Evolutionary conservation across 257 asterid genomes (phyloP), one percentile per base, ranked within the genome.

Genomic region (Lycium barbarum): DNA sequence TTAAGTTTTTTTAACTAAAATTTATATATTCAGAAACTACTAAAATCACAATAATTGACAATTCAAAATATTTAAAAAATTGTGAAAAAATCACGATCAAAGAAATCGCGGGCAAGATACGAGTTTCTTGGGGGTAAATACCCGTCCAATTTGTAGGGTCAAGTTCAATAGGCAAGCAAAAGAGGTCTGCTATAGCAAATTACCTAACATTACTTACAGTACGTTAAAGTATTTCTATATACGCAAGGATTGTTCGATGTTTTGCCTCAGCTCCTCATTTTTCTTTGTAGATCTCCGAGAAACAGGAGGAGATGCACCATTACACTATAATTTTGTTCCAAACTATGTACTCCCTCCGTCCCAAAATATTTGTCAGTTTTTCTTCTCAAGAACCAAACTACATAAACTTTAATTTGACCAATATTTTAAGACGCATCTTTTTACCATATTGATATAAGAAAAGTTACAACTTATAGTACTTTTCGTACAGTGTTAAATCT

Each of bases 91-190:
- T 53, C 4, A 1, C 33, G 33, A 26, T 26, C 33, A 26, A 26
- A 26, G 33, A 26, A 26, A 26, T 26, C 33, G 81, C 87, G 38
- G 38, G 81, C 59, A 76, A 82, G 87, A 84, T 88, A 20, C 81
- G 84, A 83, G 74, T 22, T 87, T 68, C 81, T 55, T 53, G 47
- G 47, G 49, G 65, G 74, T 66, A 72, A 72, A 72, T 72, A 72
- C 14, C 22, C 54, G 35, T 72, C 13, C 57, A 72, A 72, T 45
- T 35, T 73, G 49, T 83, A 73, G 76, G 79, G 85, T 43, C 81
- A 40, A 35, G 35, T 67, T 2, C 36, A 11, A 74, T 83, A 84
- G 83, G 80, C 78, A 81, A 86, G 83, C 89, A 83, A 86, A 84
- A 84, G 61, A 80, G 86, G 83, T 18, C 70, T 84, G 76, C 84